A percentile compares a stretch with the other conserved stretches of the same genome.
These are phyloP conservation scores for Corymbia calophylla DNA, from an alignment of 441 rosid species.

Conservation along the genomic window DNA sequence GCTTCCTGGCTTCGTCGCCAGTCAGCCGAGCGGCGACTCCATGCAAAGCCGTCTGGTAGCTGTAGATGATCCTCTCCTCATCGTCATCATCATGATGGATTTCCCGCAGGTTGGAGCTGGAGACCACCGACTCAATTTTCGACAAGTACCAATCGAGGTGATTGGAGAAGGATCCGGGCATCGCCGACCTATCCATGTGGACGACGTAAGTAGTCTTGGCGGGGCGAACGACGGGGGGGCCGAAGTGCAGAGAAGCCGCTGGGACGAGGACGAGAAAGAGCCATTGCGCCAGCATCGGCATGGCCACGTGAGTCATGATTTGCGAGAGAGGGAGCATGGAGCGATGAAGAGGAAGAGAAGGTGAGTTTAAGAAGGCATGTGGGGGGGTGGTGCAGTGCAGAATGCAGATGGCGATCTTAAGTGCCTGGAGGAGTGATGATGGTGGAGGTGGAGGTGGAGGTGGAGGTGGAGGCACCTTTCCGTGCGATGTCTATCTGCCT, in stretches of 20 bases:
- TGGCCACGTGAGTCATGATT: too few species aligned
- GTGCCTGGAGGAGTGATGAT: background rate
- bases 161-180: slow-evolving; percentile 48
- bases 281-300: background rate
- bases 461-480: background rate
- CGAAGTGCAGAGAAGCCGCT: background rate
- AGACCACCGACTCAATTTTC: slow-evolving; percentile 39
- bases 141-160: slow-evolving; percentile 80
- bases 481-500: background rate
- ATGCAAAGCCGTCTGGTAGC: slow-evolving; percentile 60
- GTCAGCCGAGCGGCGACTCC: slow-evolving; percentile 61
- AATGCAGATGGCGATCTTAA: background rate
- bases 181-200: slow-evolving; percentile 80
- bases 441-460: background rate
- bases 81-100: slow-evolving; percentile 13
- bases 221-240: background rate
- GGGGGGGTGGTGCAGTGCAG: background rate
- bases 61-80: slow-evolving; percentile 54
- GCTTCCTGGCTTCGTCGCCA: slow-evolving; percentile 45
- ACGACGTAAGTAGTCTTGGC: slow-evolving; percentile 57
- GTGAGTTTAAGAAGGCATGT: background rate
- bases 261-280: background rate
- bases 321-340: background rate
- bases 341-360: background rate
- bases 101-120: slow-evolving; percentile 7